Evolutionary conservation across 2,329 filamentous ascomycete species (phyloP), one percentile per base, ranked within the genome.

Genomic region (Epichloe scottii): DNA sequence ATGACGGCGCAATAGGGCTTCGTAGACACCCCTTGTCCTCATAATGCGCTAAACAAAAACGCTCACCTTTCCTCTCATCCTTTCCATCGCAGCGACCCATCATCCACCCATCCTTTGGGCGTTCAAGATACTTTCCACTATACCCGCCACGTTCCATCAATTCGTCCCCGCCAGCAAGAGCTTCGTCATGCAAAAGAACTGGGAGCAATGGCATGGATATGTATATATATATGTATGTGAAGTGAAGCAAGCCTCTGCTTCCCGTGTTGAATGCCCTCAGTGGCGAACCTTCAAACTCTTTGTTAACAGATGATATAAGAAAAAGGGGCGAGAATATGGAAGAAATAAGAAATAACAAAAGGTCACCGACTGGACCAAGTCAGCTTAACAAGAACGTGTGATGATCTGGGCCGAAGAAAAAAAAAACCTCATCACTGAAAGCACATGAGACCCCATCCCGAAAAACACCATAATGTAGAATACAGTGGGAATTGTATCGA

Each of bases 381-480:
- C 17, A 21, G 21, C 12, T 40, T 4, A 43, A 35, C 6, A 15
- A 43, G 43, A 40, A 45, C 10, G 26, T 45, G 34, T 44, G 23
- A 21, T 45, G 33, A 21, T 8, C 34, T 7, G 14, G 7, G 5
- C 8, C 6, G 38, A 33, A 5, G n/a, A 37, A 39, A 23, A 23
- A 15, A 30, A 42, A 44, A 17, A 12, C 15, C 23, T 26, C 42
- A 3, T 30, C 30, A 6, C 42, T 19, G 21, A 41, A 35, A 43
- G 19, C 30, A 37, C 33, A 46, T 21, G 41, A 44, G 8, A 39
- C 44, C 42, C 48, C 48, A 52, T 46, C 49, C 53, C 50, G 7
- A 17, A 14, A 54, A 55, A 55, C 48, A 54, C 54, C 51, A 44
- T 48, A 15, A 54, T 49, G 46, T 59, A 57, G 55, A 57, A 54